phyloP scores from a whole-genome alignment of 169 alveolate genomes.

The Cystoisospora suis region DNA sequence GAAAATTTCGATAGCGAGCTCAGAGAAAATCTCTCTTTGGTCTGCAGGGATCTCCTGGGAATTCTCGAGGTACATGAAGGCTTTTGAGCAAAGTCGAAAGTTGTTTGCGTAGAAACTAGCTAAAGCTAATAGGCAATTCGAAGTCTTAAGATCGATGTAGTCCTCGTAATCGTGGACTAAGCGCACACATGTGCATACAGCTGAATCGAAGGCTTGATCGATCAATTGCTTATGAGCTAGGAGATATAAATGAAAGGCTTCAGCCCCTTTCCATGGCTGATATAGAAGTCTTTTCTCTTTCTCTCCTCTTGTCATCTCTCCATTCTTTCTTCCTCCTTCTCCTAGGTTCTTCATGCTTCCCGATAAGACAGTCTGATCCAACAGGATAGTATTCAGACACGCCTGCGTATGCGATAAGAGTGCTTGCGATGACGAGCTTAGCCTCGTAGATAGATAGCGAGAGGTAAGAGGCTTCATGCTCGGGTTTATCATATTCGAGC shows the following conservation, averaged over 20 bases:
- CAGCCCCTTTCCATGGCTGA: conserved; percentile 66
- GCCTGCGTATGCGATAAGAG: too few relatives aligned
- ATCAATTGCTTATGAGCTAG: conserved; percentile 84
- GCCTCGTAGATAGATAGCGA: too few relatives aligned
- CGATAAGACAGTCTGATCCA: too few relatives aligned
- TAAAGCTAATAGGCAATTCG: conserved; percentile 84
- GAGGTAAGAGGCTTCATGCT: too few relatives aligned
- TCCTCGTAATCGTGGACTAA: conserved; percentile 87
- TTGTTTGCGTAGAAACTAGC: conserved; percentile 55
- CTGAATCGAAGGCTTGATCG: conserved; percentile 81
- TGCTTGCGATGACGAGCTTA: too few relatives aligned
- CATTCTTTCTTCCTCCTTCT: too few relatives aligned
- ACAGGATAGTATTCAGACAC: too few relatives aligned
- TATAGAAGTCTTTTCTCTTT: not conserved
- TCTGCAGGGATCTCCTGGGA: conserved; percentile 32
- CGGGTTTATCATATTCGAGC: too few relatives aligned
- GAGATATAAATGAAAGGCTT: conserved; percentile 89
- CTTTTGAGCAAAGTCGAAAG: conserved; percentile 27
- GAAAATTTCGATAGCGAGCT: conserved; percentile 61
- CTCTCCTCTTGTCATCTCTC: too few relatives aligned
- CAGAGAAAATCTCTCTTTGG: conserved; percentile 28
- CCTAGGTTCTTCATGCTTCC: too few relatives aligned
- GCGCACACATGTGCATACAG: conserved; percentile 87
- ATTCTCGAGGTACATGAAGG: conserved; percentile 35
- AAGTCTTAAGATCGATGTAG: conserved; percentile 84